Evolutionary conservation across 345 rosid genomes (phyloP).

Genomic region (Chamaenerion angustifolium): DNA sequence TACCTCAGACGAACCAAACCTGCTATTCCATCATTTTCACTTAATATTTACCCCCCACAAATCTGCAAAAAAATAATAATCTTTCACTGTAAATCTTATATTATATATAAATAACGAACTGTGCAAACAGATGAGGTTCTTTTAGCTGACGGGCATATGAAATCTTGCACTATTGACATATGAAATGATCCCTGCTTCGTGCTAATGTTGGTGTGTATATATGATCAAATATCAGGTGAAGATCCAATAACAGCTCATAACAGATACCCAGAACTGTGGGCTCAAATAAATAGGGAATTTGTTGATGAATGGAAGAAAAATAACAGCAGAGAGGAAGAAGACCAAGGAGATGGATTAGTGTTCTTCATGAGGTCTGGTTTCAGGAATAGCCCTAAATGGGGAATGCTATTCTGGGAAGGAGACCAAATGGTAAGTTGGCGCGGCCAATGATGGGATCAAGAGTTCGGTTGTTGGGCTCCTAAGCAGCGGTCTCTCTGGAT

Average conservation of each 20-base stretch:
- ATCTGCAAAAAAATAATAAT: no score
- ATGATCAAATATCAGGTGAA: constrained; percentile 32
- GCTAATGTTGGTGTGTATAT: background rate
- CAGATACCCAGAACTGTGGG: constrained; percentile 73
- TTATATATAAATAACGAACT: no score
- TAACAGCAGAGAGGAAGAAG: constrained; percentile 15
- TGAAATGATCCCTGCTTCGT: no score
- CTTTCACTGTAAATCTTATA: no score
- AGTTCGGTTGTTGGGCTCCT: constrained; percentile 55
- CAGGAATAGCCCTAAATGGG: constrained; percentile 61
- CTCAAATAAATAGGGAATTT: constrained; percentile 52
- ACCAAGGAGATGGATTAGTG: constrained; percentile 34
- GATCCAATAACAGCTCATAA: constrained; percentile 57
- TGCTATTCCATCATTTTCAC: no score
- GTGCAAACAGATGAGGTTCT: no score
- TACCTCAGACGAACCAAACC: no score
- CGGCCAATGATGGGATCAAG: constrained; percentile 56
- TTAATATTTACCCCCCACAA: no score
- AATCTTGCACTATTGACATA: no score
- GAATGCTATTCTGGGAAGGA: constrained; percentile 73
- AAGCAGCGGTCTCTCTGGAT: constrained; percentile 57
- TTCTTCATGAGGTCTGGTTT: constrained; percentile 73
- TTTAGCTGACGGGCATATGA: no score
- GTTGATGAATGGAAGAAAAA: constrained; percentile 47
- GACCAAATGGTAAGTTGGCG: constrained; percentile 86